These are phyloP conservation scores for Marchantia polymorpha DNA, from an alignment of 225 moss, liverwort and hornwort genomes.

Conservation along the genomic window DNA sequence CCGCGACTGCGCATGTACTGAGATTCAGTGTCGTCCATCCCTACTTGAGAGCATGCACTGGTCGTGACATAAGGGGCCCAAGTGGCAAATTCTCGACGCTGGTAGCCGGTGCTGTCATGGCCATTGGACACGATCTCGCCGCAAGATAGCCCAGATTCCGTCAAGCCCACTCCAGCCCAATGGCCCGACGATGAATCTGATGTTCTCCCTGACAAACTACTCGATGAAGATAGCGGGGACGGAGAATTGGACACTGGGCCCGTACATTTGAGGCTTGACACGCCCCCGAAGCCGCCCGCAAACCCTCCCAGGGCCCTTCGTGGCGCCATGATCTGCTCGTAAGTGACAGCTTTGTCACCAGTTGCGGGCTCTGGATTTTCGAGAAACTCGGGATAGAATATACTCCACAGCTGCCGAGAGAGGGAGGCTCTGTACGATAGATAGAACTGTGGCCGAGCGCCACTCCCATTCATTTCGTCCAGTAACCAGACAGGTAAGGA, in stretches of 20 bases:
- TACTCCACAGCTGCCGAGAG: constrained; percentile 44
- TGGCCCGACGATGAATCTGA: constrained; percentile 29
- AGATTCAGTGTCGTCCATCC: constrained; percentile 11
- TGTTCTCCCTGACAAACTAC: constrained; percentile 23
- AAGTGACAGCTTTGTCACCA: background rate
- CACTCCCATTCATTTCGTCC: constrained; percentile 23
- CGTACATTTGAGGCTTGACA: constrained; percentile 42
- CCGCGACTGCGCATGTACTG: constrained; percentile 16
- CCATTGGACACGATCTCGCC: constrained; percentile 12
- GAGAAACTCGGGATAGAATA: constrained; percentile 41
- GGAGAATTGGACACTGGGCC: constrained; percentile 13
- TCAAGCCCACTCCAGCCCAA: constrained; percentile 21
- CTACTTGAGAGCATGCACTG: constrained; percentile 23
- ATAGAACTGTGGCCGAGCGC: constrained; percentile 10
- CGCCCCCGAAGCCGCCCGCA: constrained; percentile 55
- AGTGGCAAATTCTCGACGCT: background rate
- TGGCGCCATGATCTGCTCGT: constrained; percentile 26
- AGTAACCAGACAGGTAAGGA: constrained; percentile 39
- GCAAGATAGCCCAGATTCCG: constrained; percentile 24
- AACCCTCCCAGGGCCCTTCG: constrained; percentile 51
- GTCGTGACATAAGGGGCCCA: background rate
- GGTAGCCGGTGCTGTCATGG: background rate
- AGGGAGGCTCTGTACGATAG: constrained; percentile 36
- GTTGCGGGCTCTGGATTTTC: constrained; percentile 17
- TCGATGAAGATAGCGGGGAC: constrained; percentile 27